Base-by-base conservation (phyloP, 371 early-diverging fungal species). In the Funneliformis caledonium region DNA sequence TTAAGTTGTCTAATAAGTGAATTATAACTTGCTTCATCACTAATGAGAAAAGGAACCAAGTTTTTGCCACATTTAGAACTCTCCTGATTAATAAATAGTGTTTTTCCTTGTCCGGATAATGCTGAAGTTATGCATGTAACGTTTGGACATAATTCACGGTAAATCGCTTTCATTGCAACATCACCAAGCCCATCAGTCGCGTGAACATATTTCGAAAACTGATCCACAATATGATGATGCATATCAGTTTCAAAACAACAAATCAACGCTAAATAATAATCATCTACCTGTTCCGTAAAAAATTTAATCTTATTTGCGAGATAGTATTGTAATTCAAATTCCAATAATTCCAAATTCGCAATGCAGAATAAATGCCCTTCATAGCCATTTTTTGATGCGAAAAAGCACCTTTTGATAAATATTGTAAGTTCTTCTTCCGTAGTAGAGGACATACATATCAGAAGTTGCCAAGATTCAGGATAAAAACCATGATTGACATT, bases 381-480 rank as follows among this genome's bases (percentile, higher is more conserved):
- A 19, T 76, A 76, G n/a, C 81, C 81, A 43, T 81, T 74, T 22
- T 26, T 60, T 2, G 48, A 31, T 7, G 81, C 81, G 62, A 67
- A 64, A 22, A 81, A 81, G 59, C 81, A 81, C 33, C 81, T n/a
- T 76, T 76, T 76, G 5, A 47, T 56, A 31, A 81, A 81, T 22
- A 80, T 42, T 14, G 64, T 19, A 59, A 81, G 77, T 76, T 81
- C 81, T 48, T 81, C 81, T 4, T 26, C 45, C 2, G 77, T 76
- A 2, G 81, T 81, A 12, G 80, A 60, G 37, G 76, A 62, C 14
- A 22, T 52, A 47, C 81, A 81, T 43, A 81, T 77, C 19, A 76
- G 43, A n/a, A 81, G 22, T 50, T 81, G 80, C 78, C 78, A 81
- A n/a, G 81, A 67, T 64, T 78, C 43, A n/a, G 81, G 81, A 37